Evolutionary conservation across 805 yeast genomes (phyloP).

Genomic region (Maudiozyma pseudohumilis): DNA sequence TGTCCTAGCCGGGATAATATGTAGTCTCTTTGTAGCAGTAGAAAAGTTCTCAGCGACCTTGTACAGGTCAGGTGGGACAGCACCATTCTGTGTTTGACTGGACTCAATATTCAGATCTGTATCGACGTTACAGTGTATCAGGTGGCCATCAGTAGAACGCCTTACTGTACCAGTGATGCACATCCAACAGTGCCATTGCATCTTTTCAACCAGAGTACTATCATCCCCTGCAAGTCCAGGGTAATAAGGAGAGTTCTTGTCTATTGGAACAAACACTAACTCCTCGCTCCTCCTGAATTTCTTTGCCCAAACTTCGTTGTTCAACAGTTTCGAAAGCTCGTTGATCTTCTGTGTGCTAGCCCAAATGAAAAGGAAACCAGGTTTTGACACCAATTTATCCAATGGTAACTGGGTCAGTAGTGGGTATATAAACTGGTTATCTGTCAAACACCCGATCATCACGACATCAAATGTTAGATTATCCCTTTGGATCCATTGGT

Average conservation of each 20-base stretch:
- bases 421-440: slow-evolving; percentile 59
- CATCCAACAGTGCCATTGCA: slow-evolving; percentile 98
- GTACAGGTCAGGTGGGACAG: slow-evolving; percentile 70
- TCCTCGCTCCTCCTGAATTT: slow-evolving; percentile 86
- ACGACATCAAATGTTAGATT: slow-evolving; percentile 73
- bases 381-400: slow-evolving; percentile 64
- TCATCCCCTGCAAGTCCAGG: slow-evolving; percentile 48
- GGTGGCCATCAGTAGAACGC: slow-evolving; percentile 69
- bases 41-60: slow-evolving; percentile 82
- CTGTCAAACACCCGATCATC: slow-evolving; percentile 81
- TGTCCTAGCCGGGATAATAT: slow-evolving; percentile 67
- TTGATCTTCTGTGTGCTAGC: slow-evolving; percentile 65
- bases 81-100: slow-evolving; percentile 30
- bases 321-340: slow-evolving; percentile 48
- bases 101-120: slow-evolving; percentile 76
- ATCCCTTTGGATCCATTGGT: slow-evolving; percentile 50
- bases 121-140: slow-evolving; percentile 86
- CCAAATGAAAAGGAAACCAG: slow-evolving; percentile 85
- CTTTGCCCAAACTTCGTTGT: slow-evolving; percentile 45
- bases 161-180: slow-evolving; percentile 92
- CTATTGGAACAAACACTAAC: slow-evolving; percentile 68
- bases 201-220: slow-evolving; percentile 46
- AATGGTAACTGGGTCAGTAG: slow-evolving; percentile 58
- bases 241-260: slow-evolving; percentile 51
- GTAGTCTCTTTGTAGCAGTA: slow-evolving; percentile 70